Evolutionary conservation across 176 grass and related monocot species (phyloP).

Genomic region (Aegilops longissima): DNA sequence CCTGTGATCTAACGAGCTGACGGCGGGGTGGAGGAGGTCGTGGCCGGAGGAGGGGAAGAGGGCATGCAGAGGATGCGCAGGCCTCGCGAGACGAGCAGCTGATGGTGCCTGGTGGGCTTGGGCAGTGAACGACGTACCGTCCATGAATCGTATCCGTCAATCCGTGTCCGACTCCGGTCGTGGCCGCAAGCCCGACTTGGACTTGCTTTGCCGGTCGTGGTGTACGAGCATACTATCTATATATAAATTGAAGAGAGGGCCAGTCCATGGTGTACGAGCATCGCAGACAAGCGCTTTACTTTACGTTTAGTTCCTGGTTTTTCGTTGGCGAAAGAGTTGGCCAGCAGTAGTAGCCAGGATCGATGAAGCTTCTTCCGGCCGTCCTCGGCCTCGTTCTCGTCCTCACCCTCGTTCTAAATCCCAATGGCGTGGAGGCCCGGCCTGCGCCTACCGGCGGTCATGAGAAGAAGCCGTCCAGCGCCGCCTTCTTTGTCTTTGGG

Average conservation of each 20-base stretch:
- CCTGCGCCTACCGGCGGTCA: too few relatives aligned
- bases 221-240: not conserved
- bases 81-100: too few relatives aligned
- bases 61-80: too few relatives aligned
- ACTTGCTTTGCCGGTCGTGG: not conserved
- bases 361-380: not conserved
- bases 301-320: not conserved
- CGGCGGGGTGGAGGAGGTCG: too few relatives aligned
- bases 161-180: not conserved
- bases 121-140: not conserved
- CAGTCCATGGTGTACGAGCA: not conserved
- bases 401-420: too few relatives aligned
- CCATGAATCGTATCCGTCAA: not conserved
- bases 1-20: too few relatives aligned
- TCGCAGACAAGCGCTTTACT: not conserved
- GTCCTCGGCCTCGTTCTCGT: not conserved
- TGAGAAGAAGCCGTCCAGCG: too few relatives aligned
- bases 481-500: too few relatives aligned
- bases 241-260: not conserved
- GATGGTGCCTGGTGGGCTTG: too few relatives aligned
- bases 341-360: not conserved
- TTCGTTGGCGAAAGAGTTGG: not conserved
- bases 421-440: too few relatives aligned
- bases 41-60: too few relatives aligned
- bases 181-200: not conserved